phyloP scores from a whole-genome alignment of 1,284 basidiomycete species.

The Chondrostereum purpureum region DNA sequence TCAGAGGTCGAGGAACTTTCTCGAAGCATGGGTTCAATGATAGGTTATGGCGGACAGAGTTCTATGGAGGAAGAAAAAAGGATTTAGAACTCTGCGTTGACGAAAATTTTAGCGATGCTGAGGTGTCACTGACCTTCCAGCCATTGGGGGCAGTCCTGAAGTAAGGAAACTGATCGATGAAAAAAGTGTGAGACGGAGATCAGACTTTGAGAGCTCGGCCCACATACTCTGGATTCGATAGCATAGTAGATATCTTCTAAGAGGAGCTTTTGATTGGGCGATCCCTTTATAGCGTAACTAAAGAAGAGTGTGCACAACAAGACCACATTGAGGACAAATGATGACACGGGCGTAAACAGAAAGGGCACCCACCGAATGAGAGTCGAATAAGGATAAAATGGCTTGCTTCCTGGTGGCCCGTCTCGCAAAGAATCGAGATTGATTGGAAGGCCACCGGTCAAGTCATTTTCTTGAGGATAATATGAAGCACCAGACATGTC shows the following conservation, averaged over 20 bases:
- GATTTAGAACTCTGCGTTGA: constrained; percentile 34
- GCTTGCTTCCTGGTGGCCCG: constrained; percentile 77
- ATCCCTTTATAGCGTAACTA: constrained; percentile 83
- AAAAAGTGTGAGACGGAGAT: constrained; percentile 12
- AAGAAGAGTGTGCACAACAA: constrained; percentile 4
- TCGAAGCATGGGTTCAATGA: constrained; percentile 92
- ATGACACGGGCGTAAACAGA: background rate
- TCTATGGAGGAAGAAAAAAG: constrained; percentile 42
- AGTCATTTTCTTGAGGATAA: constrained; percentile 67
- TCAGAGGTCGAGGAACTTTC: constrained; percentile 83
- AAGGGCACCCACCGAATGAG: constrained; percentile 62
- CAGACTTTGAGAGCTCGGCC: no score
- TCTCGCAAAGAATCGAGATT: constrained; percentile 78
- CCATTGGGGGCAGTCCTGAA: constrained; percentile 75
- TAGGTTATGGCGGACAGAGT: constrained; percentile 91
- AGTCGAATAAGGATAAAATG: constrained; percentile 82
- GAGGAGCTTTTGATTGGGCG: constrained; percentile 74
- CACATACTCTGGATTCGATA: constrained; percentile 75
- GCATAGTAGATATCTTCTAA: constrained; percentile 85
- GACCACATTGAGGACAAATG: constrained; percentile 9
- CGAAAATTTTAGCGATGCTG: constrained; percentile 46
- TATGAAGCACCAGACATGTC: constrained; percentile 55
- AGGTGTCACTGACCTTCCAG: constrained; percentile 76
- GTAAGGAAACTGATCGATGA: constrained; percentile 63
- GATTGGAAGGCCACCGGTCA: constrained; percentile 74